Evolutionary conservation across 371 early-diverging fungal species (phyloP).

Genomic region (Apophysomyces sp.): DNA sequence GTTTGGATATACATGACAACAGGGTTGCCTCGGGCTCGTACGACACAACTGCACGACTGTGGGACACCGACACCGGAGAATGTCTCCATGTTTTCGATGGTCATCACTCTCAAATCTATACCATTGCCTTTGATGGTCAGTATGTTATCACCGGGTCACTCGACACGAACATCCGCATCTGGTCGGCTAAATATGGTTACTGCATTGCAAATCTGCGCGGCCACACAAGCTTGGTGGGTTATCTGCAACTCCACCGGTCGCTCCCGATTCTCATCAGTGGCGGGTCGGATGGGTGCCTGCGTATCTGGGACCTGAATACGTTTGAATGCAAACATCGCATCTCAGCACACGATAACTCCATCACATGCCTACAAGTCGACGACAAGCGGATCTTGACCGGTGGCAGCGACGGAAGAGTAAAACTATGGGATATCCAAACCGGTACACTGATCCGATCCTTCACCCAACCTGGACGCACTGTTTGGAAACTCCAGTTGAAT

Average conservation of each 20-base stretch:
- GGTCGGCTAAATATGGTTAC: conserved; percentile 57
- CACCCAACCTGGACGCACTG: conserved; percentile 51
- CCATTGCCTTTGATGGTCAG: conserved; percentile 62
- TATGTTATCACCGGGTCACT: conserved; percentile 72
- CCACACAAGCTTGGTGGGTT: conserved; percentile 83
- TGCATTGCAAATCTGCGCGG: conserved; percentile 65
- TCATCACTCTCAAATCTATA: conserved; percentile 65
- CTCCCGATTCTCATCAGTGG: conserved; percentile 72
- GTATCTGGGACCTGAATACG: conserved; percentile 79
- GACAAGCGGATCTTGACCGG: conserved; percentile 76
- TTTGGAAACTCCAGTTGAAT: conserved; percentile 59
- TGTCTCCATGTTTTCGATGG: conserved; percentile 64
- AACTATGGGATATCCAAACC: conserved; percentile 76
- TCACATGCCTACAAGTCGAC: conserved; percentile 84
- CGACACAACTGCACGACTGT: conserved; percentile 84
- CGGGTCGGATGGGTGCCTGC: conserved; percentile 81
- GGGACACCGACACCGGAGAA: conserved; percentile 76
- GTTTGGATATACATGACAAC: conserved; percentile 77
- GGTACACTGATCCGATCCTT: conserved; percentile 71
- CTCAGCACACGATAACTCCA: conserved; percentile 78
- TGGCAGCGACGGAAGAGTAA: conserved; percentile 81
- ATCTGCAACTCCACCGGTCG: conserved; percentile 44
- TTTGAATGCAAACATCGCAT: conserved; percentile 64
- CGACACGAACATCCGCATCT: conserved; percentile 71
- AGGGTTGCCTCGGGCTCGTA: conserved; percentile 85